These are phyloP conservation scores for Cladorrhinum sp. DNA, from an alignment of 2,329 filamentous ascomycete genomes.

Conservation along the genomic window DNA sequence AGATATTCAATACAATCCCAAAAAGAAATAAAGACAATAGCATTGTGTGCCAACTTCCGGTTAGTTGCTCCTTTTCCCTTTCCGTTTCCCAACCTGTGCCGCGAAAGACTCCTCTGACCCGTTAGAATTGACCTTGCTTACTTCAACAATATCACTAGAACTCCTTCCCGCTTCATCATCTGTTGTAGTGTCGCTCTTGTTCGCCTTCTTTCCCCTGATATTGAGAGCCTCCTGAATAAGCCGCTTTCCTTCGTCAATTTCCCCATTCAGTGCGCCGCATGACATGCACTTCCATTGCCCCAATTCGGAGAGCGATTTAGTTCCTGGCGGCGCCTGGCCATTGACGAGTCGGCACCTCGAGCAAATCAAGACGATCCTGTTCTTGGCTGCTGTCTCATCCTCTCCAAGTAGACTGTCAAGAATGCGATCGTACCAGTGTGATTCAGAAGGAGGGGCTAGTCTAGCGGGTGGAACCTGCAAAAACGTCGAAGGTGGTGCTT, in stretches of 20 bases:
- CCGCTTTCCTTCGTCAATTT: conserved; percentile 71
- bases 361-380: conserved; percentile 86
- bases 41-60: background rate
- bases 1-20: background rate
- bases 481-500: conserved; percentile 27
- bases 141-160: conserved; percentile 25
- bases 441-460: conserved; percentile 32
- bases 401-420: conserved; percentile 90
- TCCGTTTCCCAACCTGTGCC: conserved; percentile 13
- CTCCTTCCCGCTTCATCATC: conserved; percentile 20
- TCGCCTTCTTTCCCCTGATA: background rate
- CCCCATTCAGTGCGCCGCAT: conserved; percentile 80
- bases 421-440: conserved; percentile 92
- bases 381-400: conserved; percentile 89
- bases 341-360: conserved; percentile 81
- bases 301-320: conserved; percentile 71
- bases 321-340: conserved; percentile 89
- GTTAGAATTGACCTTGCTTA: conserved; percentile 18
- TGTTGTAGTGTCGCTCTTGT: conserved; percentile 14
- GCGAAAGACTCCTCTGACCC: conserved; percentile 6
- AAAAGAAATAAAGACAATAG: background rate
- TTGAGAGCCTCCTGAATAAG: conserved; percentile 65
- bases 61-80: conserved; percentile 9
- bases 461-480: conserved; percentile 31
- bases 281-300: conserved; percentile 85